Evolutionary conservation across 371 early-diverging fungal genomes (phyloP).

Genomic region (Saksenaea vasiformis): DNA sequence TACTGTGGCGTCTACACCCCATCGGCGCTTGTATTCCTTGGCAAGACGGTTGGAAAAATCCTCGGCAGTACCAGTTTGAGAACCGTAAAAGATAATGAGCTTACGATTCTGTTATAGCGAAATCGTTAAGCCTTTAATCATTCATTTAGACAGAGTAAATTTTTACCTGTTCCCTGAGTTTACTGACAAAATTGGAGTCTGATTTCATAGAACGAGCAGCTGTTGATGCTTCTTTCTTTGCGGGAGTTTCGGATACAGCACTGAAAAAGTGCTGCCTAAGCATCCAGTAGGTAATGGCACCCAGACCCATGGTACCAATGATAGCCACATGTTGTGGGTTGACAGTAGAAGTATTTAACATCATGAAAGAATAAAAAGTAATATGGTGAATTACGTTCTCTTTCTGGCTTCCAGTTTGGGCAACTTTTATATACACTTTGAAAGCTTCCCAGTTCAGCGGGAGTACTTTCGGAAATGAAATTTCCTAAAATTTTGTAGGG

Average conservation of each 20-base stretch:
- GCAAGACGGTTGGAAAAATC: conserved; percentile 84
- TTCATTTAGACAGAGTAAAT: background rate
- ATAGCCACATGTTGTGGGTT: background rate
- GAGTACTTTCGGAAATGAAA: background rate
- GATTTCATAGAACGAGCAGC: background rate
- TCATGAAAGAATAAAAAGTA: background rate
- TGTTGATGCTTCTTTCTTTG: background rate
- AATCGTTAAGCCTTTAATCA: background rate
- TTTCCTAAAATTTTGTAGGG: background rate
- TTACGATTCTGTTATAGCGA: conserved; percentile 49
- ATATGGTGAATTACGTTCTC: too few relatives aligned
- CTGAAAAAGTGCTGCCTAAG: background rate
- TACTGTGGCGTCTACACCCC: conserved; percentile 67
- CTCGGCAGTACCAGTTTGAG: conserved; percentile 95
- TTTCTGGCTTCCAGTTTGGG: too few relatives aligned
- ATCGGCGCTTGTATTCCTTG: conserved; percentile 75
- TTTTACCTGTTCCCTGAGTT: background rate
- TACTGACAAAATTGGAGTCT: background rate
- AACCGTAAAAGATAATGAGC: conserved; percentile 82
- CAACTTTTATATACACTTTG: background rate
- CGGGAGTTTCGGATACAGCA: background rate
- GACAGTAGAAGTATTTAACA: background rate
- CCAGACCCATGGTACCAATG: background rate
- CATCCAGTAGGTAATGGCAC: conserved; percentile 1
- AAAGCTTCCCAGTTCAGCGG: background rate